phyloP scores from a whole-genome alignment of 2,329 filamentous ascomycete species.

The Fusarium bulbicola region DNA sequence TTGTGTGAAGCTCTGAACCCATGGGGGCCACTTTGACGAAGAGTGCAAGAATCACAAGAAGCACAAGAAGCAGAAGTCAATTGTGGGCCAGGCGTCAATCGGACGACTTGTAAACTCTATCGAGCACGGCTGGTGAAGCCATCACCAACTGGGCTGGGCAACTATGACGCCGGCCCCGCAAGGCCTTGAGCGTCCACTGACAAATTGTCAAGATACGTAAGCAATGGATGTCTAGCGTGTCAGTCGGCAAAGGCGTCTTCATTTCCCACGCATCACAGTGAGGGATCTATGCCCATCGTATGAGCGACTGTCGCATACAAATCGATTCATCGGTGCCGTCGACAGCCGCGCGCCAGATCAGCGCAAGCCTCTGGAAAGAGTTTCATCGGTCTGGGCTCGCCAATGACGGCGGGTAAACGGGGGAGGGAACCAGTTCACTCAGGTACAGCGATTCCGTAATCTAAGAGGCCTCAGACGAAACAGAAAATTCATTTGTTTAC shows the following conservation, averaged over 20 bases:
- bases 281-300: neutral
- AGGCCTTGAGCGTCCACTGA: neutral
- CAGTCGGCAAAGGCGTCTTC: neutral
- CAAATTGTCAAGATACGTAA: neutral
- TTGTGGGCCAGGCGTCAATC: neutral
- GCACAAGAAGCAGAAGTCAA: neutral
- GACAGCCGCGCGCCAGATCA: neutral
- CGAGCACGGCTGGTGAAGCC: slow-evolving; percentile 16
- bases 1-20: neutral
- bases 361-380: neutral
- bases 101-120: slow-evolving; percentile 15
- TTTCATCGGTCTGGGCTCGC: slow-evolving; percentile 1
- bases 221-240: neutral
- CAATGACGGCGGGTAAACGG: slow-evolving; percentile 1
- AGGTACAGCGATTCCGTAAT: neutral
- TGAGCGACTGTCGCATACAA: neutral
- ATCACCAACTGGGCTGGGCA: slow-evolving; percentile 11
- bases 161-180: neutral
- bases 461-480: neutral
- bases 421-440: neutral
- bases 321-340: slow-evolving; percentile 1
- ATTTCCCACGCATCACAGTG: neutral
- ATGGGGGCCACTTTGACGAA: neutral
- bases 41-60: neutral
- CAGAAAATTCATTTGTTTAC: slow-evolving; percentile 6